phyloP scores from a whole-genome alignment of 495 filamentous ascomycete genomes.

The Thozetella sp. region DNA sequence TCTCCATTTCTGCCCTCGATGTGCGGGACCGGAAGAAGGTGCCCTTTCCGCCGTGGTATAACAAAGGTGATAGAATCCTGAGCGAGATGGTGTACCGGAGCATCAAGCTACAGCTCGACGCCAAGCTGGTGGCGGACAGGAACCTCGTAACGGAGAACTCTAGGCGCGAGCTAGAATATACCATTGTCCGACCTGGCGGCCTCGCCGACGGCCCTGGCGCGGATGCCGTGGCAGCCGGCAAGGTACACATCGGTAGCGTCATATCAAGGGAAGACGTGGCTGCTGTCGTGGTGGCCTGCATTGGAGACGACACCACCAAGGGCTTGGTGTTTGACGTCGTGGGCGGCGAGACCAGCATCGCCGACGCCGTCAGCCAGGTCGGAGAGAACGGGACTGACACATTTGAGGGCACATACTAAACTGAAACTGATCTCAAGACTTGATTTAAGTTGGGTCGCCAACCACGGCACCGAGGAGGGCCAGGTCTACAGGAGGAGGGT shows the following conservation, averaged over 20 bases:
- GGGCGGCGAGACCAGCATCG: constrained; percentile 16
- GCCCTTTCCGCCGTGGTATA: constrained; percentile 29
- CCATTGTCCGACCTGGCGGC: constrained; percentile 30
- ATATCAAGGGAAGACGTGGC: constrained; percentile 33
- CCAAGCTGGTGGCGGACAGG: constrained; percentile 29
- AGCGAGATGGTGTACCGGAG: constrained; percentile 22
- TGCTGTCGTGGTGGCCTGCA: constrained; percentile 22
- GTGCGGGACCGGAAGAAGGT: constrained; percentile 24
- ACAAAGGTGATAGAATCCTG: constrained; percentile 20
- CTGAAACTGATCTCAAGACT: neutral
- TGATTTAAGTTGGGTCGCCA: too few species aligned
- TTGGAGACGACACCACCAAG: constrained; percentile 26
- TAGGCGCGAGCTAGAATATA: constrained; percentile 26
- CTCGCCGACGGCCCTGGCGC: constrained; percentile 18
- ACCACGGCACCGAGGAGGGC: too few species aligned
- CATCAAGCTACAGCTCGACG: constrained; percentile 26
- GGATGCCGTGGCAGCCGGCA: constrained; percentile 26
- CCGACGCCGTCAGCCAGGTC: neutral
- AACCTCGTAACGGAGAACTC: constrained; percentile 26
- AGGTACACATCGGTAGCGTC: constrained; percentile 6
- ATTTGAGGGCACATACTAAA: neutral
- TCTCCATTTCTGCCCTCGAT: constrained; percentile 32
- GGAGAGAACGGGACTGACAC: neutral
- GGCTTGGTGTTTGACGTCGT: constrained; percentile 32
- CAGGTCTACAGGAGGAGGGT: too few species aligned